Percentiles rank a stretch among this genome's conserved stretches.
Evolutionary conservation across 768 basidiomycete species (phyloP).

Genomic region (Clavaria fumosa): DNA sequence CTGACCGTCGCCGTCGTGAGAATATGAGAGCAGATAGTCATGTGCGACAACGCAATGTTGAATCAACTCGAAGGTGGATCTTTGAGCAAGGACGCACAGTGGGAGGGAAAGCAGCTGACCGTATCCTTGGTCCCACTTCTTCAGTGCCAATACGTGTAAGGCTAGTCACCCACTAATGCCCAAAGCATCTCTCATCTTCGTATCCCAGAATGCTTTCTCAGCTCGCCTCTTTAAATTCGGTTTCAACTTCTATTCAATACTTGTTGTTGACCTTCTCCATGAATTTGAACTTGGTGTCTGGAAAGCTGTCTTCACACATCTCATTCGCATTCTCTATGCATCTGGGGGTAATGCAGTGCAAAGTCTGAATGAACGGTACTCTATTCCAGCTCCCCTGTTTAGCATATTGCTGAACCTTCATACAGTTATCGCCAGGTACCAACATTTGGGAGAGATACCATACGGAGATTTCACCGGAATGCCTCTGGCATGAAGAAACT

Average conservation of each 20-base stretch:
- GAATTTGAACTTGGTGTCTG: slow-evolving; percentile 7
- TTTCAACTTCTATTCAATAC: slow-evolving; percentile 7
- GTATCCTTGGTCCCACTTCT: slow-evolving; percentile 1
- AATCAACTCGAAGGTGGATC: slow-evolving; percentile 2
- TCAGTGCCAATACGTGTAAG: slow-evolving; percentile 5
- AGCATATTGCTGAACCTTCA: neutral
- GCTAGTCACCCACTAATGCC: neutral
- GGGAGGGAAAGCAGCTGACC: neutral
- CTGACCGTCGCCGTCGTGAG: slow-evolving; percentile 1
- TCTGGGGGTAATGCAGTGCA: slow-evolving; percentile 1
- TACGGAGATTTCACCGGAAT: slow-evolving; percentile 13
- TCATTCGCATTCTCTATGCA: slow-evolving; percentile 7
- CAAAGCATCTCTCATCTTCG: neutral
- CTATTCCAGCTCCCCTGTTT: neutral
- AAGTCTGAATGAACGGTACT: slow-evolving; percentile 5
- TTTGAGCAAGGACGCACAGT: neutral
- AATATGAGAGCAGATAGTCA: neutral
- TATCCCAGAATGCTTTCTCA: slow-evolving; percentile 8
- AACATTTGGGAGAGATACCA: slow-evolving; percentile 11
- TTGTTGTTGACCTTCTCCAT: slow-evolving; percentile 7
- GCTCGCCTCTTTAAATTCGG: slow-evolving; percentile 2
- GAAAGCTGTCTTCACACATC: slow-evolving; percentile 6
- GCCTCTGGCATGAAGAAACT: slow-evolving; percentile 13
- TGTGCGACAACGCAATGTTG: neutral
- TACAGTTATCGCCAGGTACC: slow-evolving; percentile 7